A percentile compares a stretch with the other conserved stretches of the same genome.
Evolutionary conservation across 352 stramenopile species (phyloP).

Genomic region (Phytophthora litchii): DNA sequence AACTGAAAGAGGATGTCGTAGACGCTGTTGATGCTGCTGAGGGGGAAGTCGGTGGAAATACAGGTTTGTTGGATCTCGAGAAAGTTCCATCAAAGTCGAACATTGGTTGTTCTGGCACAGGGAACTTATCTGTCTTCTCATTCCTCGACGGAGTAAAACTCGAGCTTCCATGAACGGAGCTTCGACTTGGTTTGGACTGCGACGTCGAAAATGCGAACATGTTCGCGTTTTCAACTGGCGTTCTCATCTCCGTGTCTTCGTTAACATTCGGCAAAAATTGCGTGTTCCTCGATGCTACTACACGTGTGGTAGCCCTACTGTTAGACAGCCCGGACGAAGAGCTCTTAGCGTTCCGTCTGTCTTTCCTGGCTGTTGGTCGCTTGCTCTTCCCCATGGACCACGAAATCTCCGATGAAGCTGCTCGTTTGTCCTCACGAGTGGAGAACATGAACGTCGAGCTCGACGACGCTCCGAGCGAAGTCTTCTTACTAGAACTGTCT

Average conservation of each 20-base stretch:
- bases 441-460: slow-evolving; percentile 33
- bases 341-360: slow-evolving; percentile 46
- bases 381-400: slow-evolving; percentile 47
- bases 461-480: slow-evolving; percentile 7
- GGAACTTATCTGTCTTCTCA: slow-evolving; percentile 8
- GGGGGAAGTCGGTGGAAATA: slow-evolving; percentile 20
- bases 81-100: slow-evolving; percentile 27
- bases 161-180: slow-evolving; percentile 1
- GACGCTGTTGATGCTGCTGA: slow-evolving; percentile 54
- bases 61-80: slow-evolving; percentile 21
- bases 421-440: slow-evolving; percentile 28
- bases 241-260: slow-evolving; percentile 35
- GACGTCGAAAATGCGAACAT: slow-evolving; percentile 28
- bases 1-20: slow-evolving; percentile 47
- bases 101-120: slow-evolving; percentile 8
- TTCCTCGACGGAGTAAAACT: slow-evolving; percentile 14
- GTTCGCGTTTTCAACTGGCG: slow-evolving; percentile 12
- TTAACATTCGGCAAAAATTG: slow-evolving; percentile 30
- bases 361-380: slow-evolving; percentile 37
- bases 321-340: slow-evolving; percentile 13
- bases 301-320: slow-evolving; percentile 11
- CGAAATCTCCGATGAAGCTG: slow-evolving; percentile 26
- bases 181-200: slow-evolving; percentile 20
- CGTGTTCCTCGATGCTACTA: slow-evolving; percentile 7
- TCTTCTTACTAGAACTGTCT: slow-evolving; percentile 26